Conservation (phyloP, 331 rosid species). For the Dryas integrifolia region DNA sequence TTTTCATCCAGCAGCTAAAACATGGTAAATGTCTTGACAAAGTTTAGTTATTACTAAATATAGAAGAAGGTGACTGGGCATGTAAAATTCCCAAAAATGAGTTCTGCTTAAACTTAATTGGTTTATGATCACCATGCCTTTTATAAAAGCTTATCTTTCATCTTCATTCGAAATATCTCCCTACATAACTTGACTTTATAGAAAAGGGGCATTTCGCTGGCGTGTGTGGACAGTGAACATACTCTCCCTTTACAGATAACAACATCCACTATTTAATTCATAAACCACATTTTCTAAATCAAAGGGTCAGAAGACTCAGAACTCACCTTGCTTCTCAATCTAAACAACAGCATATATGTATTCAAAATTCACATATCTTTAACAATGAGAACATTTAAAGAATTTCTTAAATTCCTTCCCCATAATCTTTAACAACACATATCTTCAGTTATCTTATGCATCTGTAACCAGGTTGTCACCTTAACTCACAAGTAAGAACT, state of each 20-base stretch:
- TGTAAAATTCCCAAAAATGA: neutral
- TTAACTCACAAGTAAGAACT: neutral
- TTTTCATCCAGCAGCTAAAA: too few species aligned
- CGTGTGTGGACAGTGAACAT: neutral
- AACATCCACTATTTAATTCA: neutral
- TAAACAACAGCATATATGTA: neutral
- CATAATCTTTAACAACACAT: too few species aligned
- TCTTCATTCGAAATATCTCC: neutral
- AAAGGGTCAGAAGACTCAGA: neutral
- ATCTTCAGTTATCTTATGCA: too few species aligned
- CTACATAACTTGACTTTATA: neutral
- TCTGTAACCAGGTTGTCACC: neutral
- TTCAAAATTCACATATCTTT: too few species aligned
- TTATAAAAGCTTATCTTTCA: neutral
- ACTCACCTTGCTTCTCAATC: neutral
- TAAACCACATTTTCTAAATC: neutral
- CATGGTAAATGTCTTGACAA: too few species aligned
- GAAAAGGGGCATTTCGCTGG: slow-evolving; percentile 18
- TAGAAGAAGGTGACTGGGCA: too few species aligned
- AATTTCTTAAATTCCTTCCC: too few species aligned
- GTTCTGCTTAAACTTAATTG: neutral
- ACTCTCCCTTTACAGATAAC: slow-evolving; percentile 3
- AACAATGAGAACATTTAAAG: too few species aligned
- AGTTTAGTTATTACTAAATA: too few species aligned
- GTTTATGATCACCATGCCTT: neutral